These are phyloP conservation scores for Plantago major DNA, from an alignment of 257 asterid species.

Conservation along the genomic window DNA sequence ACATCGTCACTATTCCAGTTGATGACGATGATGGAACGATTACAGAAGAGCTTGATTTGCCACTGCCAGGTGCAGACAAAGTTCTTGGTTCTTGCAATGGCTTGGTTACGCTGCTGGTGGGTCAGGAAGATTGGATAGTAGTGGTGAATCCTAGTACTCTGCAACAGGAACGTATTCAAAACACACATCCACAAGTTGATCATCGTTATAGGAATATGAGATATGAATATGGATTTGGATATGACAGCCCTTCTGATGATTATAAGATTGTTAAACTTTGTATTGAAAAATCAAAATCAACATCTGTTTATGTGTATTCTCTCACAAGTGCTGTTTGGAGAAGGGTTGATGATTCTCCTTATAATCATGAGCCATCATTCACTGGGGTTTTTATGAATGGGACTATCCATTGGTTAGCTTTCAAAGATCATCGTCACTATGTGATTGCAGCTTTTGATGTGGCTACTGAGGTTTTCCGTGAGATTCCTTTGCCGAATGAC, in stretches of 20 bases:
- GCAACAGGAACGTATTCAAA: background rate
- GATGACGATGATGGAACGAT: background rate
- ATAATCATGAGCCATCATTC: background rate
- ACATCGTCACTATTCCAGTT: too few relatives aligned
- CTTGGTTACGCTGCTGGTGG: background rate
- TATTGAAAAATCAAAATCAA: background rate
- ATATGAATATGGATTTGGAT: too few relatives aligned
- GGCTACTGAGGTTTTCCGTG: background rate
- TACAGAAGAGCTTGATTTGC: background rate
- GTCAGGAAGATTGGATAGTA: background rate
- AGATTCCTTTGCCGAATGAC: too few relatives aligned
- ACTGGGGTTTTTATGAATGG: background rate
- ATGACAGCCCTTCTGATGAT: background rate
- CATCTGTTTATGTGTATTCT: background rate
- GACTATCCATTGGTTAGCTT: background rate
- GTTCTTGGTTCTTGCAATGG: background rate
- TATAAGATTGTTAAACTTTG: background rate
- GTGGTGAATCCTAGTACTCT: background rate
- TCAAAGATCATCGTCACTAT: background rate
- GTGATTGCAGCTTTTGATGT: background rate
- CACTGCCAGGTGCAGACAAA: background rate
- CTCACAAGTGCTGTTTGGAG: background rate
- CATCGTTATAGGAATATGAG: too few relatives aligned
- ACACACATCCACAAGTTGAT: too few relatives aligned
- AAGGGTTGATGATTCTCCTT: background rate